A percentile compares a stretch with the other conserved stretches of the same genome.
These are phyloP conservation scores for Candida sonorensis DNA, from an alignment of 805 yeast genomes.

Conservation along the genomic window DNA sequence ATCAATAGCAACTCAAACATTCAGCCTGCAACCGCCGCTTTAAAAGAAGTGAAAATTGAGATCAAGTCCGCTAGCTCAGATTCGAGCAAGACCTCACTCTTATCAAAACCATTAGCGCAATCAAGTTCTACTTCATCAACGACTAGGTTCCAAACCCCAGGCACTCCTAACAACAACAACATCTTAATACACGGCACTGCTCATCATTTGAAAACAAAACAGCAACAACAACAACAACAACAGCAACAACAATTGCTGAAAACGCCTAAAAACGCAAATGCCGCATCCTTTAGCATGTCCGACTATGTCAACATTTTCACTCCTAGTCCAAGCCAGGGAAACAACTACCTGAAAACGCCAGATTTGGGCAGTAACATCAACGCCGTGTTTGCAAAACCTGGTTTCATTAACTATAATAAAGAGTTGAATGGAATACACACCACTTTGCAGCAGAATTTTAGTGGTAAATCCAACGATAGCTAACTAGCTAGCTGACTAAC, in stretches of 20 bases:
- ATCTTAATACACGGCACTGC: no score
- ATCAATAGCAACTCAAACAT: not conserved
- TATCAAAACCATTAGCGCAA: no score
- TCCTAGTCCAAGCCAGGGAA: conserved; percentile 55
- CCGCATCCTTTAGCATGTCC: conserved; percentile 65
- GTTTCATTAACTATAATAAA: conserved; percentile 17
- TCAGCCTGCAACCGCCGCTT: no score
- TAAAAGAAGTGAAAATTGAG: no score
- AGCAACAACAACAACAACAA: conserved; percentile 1
- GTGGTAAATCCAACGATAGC: no score
- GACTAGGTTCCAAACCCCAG: no score
- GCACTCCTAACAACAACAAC: no score
- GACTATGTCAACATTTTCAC: conserved; percentile 77
- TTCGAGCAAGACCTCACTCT: no score
- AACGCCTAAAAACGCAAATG: conserved; percentile 12
- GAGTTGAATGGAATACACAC: conserved; percentile 16
- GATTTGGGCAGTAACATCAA: conserved; percentile 15
- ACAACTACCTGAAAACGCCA: conserved; percentile 25
- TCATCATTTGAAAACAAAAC: no score
- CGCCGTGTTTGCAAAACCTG: conserved; percentile 10
- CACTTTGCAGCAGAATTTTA: not conserved
- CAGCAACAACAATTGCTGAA: conserved; percentile 5
- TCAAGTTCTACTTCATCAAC: no score
- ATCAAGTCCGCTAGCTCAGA: no score
- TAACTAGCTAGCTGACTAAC: no score